phyloP scores from a whole-genome alignment of 2,329 filamentous ascomycete genomes.

The Tympanopsis confertula region DNA sequence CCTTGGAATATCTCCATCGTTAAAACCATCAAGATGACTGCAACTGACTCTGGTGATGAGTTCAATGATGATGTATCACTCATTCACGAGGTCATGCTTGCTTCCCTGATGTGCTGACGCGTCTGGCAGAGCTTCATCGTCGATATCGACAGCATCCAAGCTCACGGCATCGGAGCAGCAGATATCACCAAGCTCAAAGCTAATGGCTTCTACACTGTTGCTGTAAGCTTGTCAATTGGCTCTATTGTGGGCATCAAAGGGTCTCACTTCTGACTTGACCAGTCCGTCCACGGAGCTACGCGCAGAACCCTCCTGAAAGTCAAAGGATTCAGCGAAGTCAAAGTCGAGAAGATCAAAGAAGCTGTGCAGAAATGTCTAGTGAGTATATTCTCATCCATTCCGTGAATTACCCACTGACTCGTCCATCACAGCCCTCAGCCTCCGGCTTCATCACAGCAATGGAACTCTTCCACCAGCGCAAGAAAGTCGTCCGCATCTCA shows the following conservation, averaged over 20 bases:
- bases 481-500: constrained; percentile 51
- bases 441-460: constrained; percentile 55
- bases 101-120: not conserved
- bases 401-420: not conserved
- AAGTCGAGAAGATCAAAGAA: constrained; percentile 62
- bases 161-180: constrained; percentile 52
- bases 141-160: constrained; percentile 55
- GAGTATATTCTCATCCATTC: constrained; percentile 3
- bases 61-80: constrained; percentile 36
- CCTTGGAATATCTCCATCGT: not conserved
- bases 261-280: constrained; percentile 2
- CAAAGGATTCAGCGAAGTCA: constrained; percentile 59
- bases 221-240: constrained; percentile 25
- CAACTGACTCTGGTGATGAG: constrained; percentile 38
- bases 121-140: constrained; percentile 33
- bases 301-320: constrained; percentile 51
- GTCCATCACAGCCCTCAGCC: constrained; percentile 32
- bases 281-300: constrained; percentile 49
- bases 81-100: not conserved
- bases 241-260: constrained; percentile 1
- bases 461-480: constrained; percentile 50
- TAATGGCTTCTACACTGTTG: constrained; percentile 51
- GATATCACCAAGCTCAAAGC: constrained; percentile 56
- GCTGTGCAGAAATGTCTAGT: constrained; percentile 33
- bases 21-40: constrained; percentile 26